Conservation (phyloP, 306 rosid species). For the Rosa rugosa region DNA sequence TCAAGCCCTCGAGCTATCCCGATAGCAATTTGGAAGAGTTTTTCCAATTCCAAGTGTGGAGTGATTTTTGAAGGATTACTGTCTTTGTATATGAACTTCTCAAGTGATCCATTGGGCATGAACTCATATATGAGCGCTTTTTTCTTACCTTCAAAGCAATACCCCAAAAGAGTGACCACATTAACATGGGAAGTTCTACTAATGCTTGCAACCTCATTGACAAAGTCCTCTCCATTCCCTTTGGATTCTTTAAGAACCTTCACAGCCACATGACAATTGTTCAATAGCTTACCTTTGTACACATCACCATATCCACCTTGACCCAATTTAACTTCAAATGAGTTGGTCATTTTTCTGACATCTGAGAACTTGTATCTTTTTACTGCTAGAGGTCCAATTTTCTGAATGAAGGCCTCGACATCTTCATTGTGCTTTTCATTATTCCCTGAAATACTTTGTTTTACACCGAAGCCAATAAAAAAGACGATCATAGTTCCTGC, state of each 20-base stretch:
- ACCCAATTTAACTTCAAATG: slow-evolving; percentile 40
- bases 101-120: slow-evolving; percentile 54
- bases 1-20: slow-evolving; percentile 48
- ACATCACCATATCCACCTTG: slow-evolving; percentile 54
- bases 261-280: slow-evolving; percentile 34
- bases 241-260: slow-evolving; percentile 42
- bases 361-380: slow-evolving; percentile 38
- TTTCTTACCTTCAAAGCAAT: slow-evolving; percentile 34
- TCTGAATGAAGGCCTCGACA: slow-evolving; percentile 33
- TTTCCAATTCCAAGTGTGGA: slow-evolving; percentile 34
- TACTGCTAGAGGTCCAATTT: slow-evolving; percentile 18
- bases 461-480: no score
- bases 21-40: slow-evolving; percentile 20
- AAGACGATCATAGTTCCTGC: no score
- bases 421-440: not conserved
- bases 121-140: slow-evolving; percentile 49
- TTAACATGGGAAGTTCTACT: slow-evolving; percentile 53
- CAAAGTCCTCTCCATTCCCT: slow-evolving; percentile 36
- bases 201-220: slow-evolving; percentile 50
- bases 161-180: slow-evolving; percentile 44
- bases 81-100: slow-evolving; percentile 32
- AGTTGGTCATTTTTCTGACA: slow-evolving; percentile 41
- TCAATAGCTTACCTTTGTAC: slow-evolving; percentile 29
- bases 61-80: not conserved
- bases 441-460: no score